phyloP scores from a whole-genome alignment of 192 early-diverging fungal genomes.

The Coemansia pectinata region DNA sequence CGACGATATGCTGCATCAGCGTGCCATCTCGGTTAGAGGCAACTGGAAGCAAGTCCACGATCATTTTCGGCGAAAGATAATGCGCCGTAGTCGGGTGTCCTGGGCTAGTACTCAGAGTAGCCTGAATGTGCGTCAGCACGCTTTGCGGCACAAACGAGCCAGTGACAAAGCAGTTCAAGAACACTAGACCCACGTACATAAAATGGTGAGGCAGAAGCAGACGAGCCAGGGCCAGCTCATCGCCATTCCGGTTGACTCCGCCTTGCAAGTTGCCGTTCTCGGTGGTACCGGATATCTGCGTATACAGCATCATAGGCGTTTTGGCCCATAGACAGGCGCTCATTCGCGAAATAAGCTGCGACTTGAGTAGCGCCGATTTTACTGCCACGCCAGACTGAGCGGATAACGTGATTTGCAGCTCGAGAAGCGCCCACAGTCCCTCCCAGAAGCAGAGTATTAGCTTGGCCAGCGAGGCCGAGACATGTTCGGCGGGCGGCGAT shows the following conservation, averaged over 20 bases:
- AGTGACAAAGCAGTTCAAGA: constrained; percentile 9
- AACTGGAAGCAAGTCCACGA: not conserved
- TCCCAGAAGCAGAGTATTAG: constrained; percentile 30
- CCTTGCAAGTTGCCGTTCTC: not conserved
- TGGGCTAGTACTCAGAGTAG: constrained; percentile 3
- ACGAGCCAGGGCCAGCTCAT: constrained; percentile 15
- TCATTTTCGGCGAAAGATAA: not conserved
- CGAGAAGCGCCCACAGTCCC: constrained; percentile 13
- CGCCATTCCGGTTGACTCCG: not conserved
- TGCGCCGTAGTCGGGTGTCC: not conserved
- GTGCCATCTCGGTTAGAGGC: not conserved
- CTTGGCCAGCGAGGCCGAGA: constrained; percentile 30
- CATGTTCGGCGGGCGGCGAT: not conserved
- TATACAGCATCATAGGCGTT: constrained; percentile 5
- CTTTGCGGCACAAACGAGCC: constrained; percentile 4
- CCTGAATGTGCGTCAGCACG: constrained; percentile 14
- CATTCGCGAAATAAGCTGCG: constrained; percentile 22
- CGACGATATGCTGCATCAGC: constrained; percentile 8
- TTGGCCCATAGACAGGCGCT: constrained; percentile 16
- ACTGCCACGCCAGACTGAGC: not conserved
- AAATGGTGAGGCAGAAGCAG: constrained; percentile 40
- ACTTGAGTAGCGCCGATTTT: constrained; percentile 9
- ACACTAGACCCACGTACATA: constrained; percentile 25
- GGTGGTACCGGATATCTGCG: constrained; percentile 8
- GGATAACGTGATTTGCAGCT: not conserved